phyloP scores from a whole-genome alignment of 2,329 filamentous ascomycete genomes.

The Raffaelea deltoideospora region DNA sequence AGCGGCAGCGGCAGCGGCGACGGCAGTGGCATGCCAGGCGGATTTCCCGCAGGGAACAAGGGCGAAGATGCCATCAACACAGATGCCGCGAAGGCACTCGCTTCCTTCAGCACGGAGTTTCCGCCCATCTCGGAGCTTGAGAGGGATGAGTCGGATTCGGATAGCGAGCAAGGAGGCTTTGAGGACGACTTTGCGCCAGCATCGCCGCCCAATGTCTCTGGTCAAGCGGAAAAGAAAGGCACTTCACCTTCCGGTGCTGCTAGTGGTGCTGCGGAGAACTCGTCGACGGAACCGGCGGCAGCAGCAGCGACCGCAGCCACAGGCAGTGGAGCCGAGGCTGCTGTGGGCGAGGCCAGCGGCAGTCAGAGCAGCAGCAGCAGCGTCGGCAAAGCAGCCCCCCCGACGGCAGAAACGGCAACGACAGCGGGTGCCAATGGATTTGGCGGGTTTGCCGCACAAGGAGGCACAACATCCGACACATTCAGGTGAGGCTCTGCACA shows the following conservation, averaged over 20 bases:
- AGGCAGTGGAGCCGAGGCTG: slow-evolving; percentile 1
- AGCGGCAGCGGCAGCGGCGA: background rate
- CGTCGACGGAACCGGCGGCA: too few relatives aligned
- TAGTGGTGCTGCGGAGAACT: background rate
- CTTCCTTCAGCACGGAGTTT: slow-evolving; percentile 62
- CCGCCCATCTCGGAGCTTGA: slow-evolving; percentile 84
- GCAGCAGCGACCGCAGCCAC: too few relatives aligned
- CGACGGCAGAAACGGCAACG: background rate
- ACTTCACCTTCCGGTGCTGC: slow-evolving; percentile 10
- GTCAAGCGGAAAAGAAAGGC: slow-evolving; percentile 13
- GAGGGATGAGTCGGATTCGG: slow-evolving; percentile 69
- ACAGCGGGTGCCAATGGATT: background rate
- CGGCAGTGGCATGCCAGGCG: background rate
- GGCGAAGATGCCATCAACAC: slow-evolving; percentile 20
- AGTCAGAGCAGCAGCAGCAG: background rate
- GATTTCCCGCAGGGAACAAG: slow-evolving; percentile 12
- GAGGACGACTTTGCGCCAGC: slow-evolving; percentile 91
- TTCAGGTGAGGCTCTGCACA: too few relatives aligned
- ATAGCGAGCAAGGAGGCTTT: slow-evolving; percentile 55
- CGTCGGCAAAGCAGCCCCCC: background rate
- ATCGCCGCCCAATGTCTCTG: slow-evolving; percentile 22
- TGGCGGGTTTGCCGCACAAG: background rate
- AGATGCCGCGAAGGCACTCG: slow-evolving; percentile 23
- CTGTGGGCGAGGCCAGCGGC: background rate
- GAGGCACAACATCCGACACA: too few relatives aligned